Evolutionary conservation across 2,329 filamentous ascomycete species (phyloP).

Genomic region (Venturia oleaginea): DNA sequence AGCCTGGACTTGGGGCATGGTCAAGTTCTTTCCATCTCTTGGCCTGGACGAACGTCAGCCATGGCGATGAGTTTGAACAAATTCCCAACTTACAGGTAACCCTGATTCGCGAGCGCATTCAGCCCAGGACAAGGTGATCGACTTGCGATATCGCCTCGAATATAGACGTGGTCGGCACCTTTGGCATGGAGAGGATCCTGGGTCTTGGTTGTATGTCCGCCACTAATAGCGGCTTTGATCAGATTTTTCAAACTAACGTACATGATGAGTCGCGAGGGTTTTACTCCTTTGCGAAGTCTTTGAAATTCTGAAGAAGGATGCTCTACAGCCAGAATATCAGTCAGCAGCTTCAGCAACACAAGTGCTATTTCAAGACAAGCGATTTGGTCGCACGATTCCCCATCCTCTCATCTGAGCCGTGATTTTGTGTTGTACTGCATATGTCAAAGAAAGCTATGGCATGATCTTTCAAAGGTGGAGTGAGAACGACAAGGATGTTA

Average conservation of each 20-base stretch:
- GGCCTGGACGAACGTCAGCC: conserved; percentile 15
- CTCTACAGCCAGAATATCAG: too few relatives aligned
- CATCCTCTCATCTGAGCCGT: too few relatives aligned
- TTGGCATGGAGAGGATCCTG: not conserved
- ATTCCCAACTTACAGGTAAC: conserved; percentile 18
- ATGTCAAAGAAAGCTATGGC: too few relatives aligned
- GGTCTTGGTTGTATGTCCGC: not conserved
- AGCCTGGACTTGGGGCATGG: conserved; percentile 23
- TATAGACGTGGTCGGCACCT: conserved; percentile 14
- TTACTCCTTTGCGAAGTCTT: too few relatives aligned
- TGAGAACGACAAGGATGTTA: too few relatives aligned
- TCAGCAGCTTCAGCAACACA: too few relatives aligned
- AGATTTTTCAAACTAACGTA: not conserved
- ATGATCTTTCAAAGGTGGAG: too few relatives aligned
- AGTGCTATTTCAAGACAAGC: too few relatives aligned
- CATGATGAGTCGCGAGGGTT: not conserved
- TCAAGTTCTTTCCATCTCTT: conserved; percentile 24
- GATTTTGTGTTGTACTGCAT: too few relatives aligned
- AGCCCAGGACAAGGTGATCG: conserved; percentile 24
- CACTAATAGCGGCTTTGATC: conserved; percentile 1
- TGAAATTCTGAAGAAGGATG: too few relatives aligned
- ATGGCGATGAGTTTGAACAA: too few relatives aligned
- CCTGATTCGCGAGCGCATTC: conserved; percentile 27
- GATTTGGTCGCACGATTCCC: too few relatives aligned
- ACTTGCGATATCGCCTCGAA: conserved; percentile 16